Evolutionary conservation across 2,329 filamentous ascomycete genomes (phyloP), one percentile per base, ranked within the genome.

Genomic region (Pseudopithomyces maydicus): DNA sequence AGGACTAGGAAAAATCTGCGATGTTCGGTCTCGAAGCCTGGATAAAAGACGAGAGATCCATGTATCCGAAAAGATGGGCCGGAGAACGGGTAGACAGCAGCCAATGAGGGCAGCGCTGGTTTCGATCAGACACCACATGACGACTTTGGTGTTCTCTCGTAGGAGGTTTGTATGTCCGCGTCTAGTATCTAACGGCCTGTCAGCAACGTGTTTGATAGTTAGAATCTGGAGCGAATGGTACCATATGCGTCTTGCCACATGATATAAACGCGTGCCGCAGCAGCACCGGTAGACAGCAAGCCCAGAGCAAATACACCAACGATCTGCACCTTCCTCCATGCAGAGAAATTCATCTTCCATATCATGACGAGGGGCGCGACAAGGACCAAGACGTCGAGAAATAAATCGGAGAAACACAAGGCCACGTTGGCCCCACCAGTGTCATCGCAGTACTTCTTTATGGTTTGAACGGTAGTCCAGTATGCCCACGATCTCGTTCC

Each of bases 351-450:
- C 50, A 57, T 52, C 6, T 44, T 52, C 55, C 55, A 57, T n/a
- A 56, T 48, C 42, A 56, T 56, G 29, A 47, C n/a, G 8, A 54
- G 14, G 39, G 55, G 49, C 14, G 55, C 39, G 8, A 35, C 44
- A 41, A 57, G 23, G 23, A 57, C 53, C 29, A 54, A 29, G 11
- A 56, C 39, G 36, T 56, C 54, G 26, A 56, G 42, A 26, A 56
- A 43, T 8, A 53, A 14, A 26, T 56, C 38, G 8, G 54, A 48
- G 35, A 56, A 36, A 17, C 35, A 45, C n/a, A 42, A 29, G 12
- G 54, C 49, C 15, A 46, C 43, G 7, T 49, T 52, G 11, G 44
- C 35, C 12, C 35, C 43, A 7, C 35, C 45, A 8, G 38, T 48
- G 23, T 56, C 54, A 38, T 36, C 36, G 36, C 55, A 57, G 32